Evolutionary conservation across 768 basidiomycete species (phyloP).

Genomic region (Kwoniella europaea): DNA sequence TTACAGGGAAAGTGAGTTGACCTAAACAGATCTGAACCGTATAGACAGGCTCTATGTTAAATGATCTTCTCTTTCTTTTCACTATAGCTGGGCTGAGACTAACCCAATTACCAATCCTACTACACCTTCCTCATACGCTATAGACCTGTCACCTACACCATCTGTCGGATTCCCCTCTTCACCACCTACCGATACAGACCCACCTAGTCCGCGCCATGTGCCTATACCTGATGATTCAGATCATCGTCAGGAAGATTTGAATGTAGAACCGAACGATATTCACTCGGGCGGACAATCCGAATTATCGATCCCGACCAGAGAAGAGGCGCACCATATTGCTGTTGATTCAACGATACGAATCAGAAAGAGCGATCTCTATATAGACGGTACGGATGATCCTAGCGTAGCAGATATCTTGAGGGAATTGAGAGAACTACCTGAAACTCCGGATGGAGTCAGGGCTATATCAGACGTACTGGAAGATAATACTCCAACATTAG

Average conservation of each 20-base stretch:
- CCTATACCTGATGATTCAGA: not conserved
- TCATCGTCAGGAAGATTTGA: too few relatives aligned
- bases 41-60: too few relatives aligned
- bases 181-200: constrained; percentile 37
- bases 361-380: constrained; percentile 29
- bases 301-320: accelerated
- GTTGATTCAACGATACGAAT: not conserved
- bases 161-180: constrained; percentile 2
- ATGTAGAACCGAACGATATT: too few relatives aligned
- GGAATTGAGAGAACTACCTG: constrained; percentile 40
- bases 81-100: constrained; percentile 83
- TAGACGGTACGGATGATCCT: constrained; percentile 37
- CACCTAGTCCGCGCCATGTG: not conserved
- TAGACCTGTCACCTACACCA: constrained; percentile 2
- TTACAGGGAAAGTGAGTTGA: constrained; percentile 68
- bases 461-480: constrained; percentile 10
- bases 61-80: too few relatives aligned
- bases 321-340: not conserved
- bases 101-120: constrained; percentile 75
- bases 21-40: not conserved
- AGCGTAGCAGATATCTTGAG: constrained; percentile 35
- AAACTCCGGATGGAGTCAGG: constrained; percentile 12
- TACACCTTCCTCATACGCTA: constrained; percentile 45
- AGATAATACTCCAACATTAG: not conserved
- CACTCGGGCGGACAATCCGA: too few relatives aligned